phyloP scores from a whole-genome alignment of 116 monocot genomes.

The Phalaenopsis hybrid region DNA sequence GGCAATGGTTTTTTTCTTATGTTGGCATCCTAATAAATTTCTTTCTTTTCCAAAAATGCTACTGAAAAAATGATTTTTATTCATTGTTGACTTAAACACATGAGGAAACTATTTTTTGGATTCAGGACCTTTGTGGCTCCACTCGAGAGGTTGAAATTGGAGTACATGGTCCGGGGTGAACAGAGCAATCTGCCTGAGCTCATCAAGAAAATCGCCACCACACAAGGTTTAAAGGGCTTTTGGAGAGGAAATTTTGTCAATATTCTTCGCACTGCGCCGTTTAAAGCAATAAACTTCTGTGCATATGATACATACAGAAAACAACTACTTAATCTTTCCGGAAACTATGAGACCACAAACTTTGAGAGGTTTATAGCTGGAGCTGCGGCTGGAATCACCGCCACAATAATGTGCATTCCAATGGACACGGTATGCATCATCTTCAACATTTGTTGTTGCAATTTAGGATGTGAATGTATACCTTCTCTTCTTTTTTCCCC shows the following conservation, averaged over 20 bases:
- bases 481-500: neutral
- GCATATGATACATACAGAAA: conserved; percentile 94
- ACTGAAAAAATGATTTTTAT: neutral
- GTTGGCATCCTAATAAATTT: no score
- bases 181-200: conserved; percentile 56
- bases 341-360: conserved; percentile 82
- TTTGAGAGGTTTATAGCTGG: conserved; percentile 83
- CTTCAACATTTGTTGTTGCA: neutral
- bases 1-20: no score
- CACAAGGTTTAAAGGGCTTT: conserved; percentile 87
- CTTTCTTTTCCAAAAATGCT: neutral
- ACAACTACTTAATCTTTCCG: conserved; percentile 61
- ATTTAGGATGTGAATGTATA: neutral
- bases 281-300: conserved; percentile 94
- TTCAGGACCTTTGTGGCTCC: conserved; percentile 93
- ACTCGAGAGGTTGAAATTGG: conserved; percentile 91
- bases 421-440: conserved; percentile 77
- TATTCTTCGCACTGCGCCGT: conserved; percentile 96
- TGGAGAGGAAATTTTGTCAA: conserved; percentile 98
- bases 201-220: conserved; percentile 50
- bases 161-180: conserved; percentile 87
- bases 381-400: conserved; percentile 84
- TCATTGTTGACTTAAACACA: neutral
- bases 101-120: neutral
- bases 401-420: conserved; percentile 75